phyloP scores from a whole-genome alignment of 2,329 filamentous ascomycete species.

The Purpureocillium takamizusanense region DNA sequence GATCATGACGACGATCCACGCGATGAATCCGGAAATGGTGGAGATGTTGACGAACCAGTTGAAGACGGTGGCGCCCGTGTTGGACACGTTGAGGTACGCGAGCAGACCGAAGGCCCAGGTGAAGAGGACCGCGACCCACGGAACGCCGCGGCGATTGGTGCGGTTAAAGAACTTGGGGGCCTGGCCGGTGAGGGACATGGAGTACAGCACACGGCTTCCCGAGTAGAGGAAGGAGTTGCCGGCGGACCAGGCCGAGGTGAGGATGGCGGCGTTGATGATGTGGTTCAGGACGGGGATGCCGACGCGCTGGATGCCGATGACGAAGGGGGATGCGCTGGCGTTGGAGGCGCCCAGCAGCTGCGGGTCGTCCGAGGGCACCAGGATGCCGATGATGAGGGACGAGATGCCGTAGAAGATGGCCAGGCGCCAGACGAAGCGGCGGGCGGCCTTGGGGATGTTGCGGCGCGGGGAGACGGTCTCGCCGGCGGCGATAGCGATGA shows the following conservation, averaged over 20 bases:
- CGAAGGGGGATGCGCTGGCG: conserved; percentile 51
- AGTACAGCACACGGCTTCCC: conserved; percentile 61
- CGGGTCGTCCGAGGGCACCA: conserved; percentile 56
- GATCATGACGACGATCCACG: conserved; percentile 49
- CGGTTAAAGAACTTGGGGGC: conserved; percentile 52
- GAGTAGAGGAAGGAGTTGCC: conserved; percentile 57
- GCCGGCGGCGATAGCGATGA: conserved; percentile 54
- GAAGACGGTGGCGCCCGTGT: conserved; percentile 55
- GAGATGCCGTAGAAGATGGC: conserved; percentile 56
- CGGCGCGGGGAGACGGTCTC: conserved; percentile 55
- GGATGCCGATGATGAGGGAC: conserved; percentile 50
- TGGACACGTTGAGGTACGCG: conserved; percentile 60
- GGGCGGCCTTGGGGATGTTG: conserved; percentile 57
- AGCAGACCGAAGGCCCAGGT: conserved; percentile 55
- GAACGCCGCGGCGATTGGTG: conserved; percentile 54
- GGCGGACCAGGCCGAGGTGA: conserved; percentile 57
- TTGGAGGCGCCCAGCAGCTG: conserved; percentile 50
- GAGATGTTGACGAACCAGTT: conserved; percentile 65
- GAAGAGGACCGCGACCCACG: conserved; percentile 41
- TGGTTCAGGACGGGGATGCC: conserved; percentile 55
- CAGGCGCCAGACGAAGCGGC: conserved; percentile 53
- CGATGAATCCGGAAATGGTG: conserved; percentile 51
- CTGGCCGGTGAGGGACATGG: conserved; percentile 57
- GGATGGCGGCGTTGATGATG: conserved; percentile 59
- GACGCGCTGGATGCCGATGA: conserved; percentile 57